These are phyloP conservation scores for Zygosaccharomyces pseudorouxii DNA, from an alignment of 805 yeast species.

Conservation along the genomic window DNA sequence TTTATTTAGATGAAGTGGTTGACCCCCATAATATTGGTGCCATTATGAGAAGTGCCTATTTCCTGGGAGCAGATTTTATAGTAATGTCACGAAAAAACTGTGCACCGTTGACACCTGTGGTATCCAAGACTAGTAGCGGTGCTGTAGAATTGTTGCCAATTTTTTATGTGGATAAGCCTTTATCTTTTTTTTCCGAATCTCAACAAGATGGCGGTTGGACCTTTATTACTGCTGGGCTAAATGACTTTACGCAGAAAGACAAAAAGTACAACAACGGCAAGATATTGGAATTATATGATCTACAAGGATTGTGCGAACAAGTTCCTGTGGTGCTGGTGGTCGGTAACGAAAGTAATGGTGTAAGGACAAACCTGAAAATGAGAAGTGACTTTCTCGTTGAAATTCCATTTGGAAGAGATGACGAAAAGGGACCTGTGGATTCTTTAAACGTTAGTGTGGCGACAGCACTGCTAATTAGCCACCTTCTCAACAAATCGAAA, in stretches of 20 bases:
- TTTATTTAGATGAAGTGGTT: slow-evolving; percentile 71
- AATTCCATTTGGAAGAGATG: slow-evolving; percentile 27
- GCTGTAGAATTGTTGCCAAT: slow-evolving; percentile 71
- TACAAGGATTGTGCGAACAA: slow-evolving; percentile 41
- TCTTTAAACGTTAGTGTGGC: slow-evolving; percentile 91
- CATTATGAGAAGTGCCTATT: slow-evolving; percentile 72
- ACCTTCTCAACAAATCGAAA: slow-evolving; percentile 14
- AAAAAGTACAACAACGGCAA: slow-evolving; percentile 36
- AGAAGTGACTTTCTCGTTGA: slow-evolving; percentile 48
- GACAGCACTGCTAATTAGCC: slow-evolving; percentile 57
- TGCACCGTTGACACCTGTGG: slow-evolving; percentile 72
- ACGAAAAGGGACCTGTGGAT: slow-evolving; percentile 44
- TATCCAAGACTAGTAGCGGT: slow-evolving; percentile 79
- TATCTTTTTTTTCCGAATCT: slow-evolving; percentile 55
- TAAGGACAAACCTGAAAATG: slow-evolving; percentile 58
- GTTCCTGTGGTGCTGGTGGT: slow-evolving; percentile 67
- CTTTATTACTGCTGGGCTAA: slow-evolving; percentile 56
- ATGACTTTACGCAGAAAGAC: slow-evolving; percentile 29
- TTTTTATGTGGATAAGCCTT: slow-evolving; percentile 52
- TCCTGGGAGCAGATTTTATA: slow-evolving; percentile 76
- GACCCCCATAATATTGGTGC: slow-evolving; percentile 91
- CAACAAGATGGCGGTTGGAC: slow-evolving; percentile 59
- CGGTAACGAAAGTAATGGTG: slow-evolving; percentile 85
- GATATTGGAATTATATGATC: slow-evolving; percentile 39
- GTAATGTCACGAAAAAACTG: slow-evolving; percentile 64